phyloP scores from a whole-genome alignment of 2,329 filamentous ascomycete species.

The Monosporascus ibericus region DNA sequence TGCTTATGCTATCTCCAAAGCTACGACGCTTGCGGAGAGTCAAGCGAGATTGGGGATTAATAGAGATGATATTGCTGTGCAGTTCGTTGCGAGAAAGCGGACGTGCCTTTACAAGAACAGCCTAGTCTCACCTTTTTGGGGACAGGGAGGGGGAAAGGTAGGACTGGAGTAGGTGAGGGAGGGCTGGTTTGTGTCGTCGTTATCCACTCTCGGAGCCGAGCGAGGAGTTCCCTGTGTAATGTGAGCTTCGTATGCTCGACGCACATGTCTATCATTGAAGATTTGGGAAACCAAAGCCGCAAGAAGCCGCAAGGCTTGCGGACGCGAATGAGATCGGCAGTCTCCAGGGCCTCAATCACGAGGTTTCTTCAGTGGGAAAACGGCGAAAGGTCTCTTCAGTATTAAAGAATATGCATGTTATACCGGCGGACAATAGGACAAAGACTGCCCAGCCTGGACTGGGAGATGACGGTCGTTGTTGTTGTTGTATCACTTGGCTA shows the following conservation, averaged over 20 bases:
- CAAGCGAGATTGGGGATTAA: not conserved
- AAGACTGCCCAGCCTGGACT: not conserved
- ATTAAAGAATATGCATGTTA: no score
- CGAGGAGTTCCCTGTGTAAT: not conserved
- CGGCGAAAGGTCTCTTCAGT: no score
- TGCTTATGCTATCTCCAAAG: not conserved
- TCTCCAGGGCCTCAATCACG: not conserved
- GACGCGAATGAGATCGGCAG: not conserved
- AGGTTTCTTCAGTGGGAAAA: not conserved
- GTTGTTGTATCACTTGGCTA: not conserved
- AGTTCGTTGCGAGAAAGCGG: not conserved
- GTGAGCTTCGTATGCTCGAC: not conserved
- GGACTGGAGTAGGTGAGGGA: not conserved
- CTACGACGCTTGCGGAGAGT: not conserved
- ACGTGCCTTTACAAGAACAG: not conserved
- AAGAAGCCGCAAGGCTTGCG: not conserved
- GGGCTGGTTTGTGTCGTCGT: not conserved
- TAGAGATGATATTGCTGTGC: not conserved
- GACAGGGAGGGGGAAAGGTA: no score
- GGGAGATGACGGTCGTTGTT: not conserved
- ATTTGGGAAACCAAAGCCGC: not conserved
- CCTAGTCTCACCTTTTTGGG: not conserved
- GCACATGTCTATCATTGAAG: not conserved
- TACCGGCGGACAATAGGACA: not conserved
- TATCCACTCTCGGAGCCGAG: not conserved